A percentile compares a stretch with the other conserved stretches of the same genome.
Evolutionary conservation across 345 rosid species (phyloP).

Genomic region (Eutrema yunnanense): DNA sequence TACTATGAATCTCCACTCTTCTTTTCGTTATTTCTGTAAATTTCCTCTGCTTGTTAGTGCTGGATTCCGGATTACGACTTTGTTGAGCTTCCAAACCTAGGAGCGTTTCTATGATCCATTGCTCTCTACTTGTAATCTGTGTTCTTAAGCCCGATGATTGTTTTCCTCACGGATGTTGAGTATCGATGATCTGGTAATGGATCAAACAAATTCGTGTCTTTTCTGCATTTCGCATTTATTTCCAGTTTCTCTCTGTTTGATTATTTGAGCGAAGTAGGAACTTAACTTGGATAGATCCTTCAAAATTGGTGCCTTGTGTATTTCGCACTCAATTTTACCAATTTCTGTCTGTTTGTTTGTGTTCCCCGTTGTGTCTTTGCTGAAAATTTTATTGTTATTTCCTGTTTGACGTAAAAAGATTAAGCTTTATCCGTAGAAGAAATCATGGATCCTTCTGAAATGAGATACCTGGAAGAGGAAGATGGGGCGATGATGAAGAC

Average conservation of each 20-base stretch:
- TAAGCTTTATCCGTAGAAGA: constrained; percentile 1
- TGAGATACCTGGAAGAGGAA: constrained; percentile 66
- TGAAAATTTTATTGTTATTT: neutral
- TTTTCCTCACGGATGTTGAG: neutral
- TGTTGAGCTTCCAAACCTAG: neutral
- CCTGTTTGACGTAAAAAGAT: neutral
- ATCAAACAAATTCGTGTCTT: no score
- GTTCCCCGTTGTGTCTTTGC: neutral
- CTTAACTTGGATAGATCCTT: no score
- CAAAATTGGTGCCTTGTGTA: no score
- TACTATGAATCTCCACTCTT: neutral
- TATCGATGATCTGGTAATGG: no score
- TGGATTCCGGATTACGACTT: neutral
- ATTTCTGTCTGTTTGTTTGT: neutral
- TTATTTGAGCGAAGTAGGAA: no score
- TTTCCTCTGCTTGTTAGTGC: neutral
- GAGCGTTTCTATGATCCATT: neutral
- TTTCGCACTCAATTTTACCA: neutral
- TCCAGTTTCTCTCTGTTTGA: no score
- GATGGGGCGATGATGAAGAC: constrained; percentile 62
- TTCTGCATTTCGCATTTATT: no score
- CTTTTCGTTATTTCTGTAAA: neutral
- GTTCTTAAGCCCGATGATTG: no score
- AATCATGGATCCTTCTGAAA: constrained; percentile 63
- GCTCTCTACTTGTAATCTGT: neutral